A percentile compares a stretch with the other conserved stretches of the same genome.
phyloP scores from a whole-genome alignment of 306 rosid species.

The Clitoria ternatea region DNA sequence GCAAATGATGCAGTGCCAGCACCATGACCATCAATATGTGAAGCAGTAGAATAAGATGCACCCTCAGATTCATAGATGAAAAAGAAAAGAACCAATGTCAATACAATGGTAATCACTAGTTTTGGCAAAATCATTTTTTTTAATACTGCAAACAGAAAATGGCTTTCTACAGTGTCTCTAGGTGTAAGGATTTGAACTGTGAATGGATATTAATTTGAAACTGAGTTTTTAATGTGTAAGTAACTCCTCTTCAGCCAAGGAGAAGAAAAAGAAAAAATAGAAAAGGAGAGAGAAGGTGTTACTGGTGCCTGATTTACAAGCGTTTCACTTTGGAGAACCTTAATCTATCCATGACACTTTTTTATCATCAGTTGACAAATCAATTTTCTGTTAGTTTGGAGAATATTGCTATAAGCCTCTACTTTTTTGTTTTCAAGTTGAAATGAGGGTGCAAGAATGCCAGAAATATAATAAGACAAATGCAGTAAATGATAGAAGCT shows the following conservation, averaged over 20 bases:
- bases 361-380: not conserved
- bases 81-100: slow-evolving; percentile 20
- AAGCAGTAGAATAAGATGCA: slow-evolving; percentile 17
- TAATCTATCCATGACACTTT: not conserved
- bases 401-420: not conserved
- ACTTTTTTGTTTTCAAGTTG: not conserved
- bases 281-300: not conserved
- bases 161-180: not conserved
- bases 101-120: slow-evolving; percentile 12
- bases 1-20: not conserved
- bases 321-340: not conserved
- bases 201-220: not conserved
- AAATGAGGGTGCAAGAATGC: not conserved
- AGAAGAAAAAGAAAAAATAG: not conserved
- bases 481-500: not conserved
- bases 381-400: not conserved
- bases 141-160: not conserved
- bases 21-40: not conserved
- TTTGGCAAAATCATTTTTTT: slow-evolving; percentile 33
- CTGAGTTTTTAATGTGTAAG: not conserved
- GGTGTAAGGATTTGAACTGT: not conserved
- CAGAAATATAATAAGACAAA: not conserved
- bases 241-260: not conserved
- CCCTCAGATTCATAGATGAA: slow-evolving; percentile 25
- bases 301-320: not conserved